Percentiles rank a stretch among this genome's conserved stretches.
Evolutionary conservation across 306 rosid genomes (phyloP).

Genomic region (Lathyrus sativus): DNA sequence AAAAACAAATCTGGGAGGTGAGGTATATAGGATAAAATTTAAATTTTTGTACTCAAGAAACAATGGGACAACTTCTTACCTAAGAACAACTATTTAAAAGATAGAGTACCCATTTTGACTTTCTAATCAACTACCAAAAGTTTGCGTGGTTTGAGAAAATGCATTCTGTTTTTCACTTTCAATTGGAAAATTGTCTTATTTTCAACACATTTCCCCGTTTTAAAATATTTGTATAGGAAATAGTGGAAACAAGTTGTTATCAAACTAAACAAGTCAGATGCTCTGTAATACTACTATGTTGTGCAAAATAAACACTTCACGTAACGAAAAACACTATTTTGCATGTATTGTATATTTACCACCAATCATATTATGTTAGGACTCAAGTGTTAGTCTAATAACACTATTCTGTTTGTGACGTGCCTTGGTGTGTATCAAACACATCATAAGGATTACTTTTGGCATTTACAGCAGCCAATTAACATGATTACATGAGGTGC

Average conservation of each 20-base stretch:
- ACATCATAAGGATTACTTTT: conserved; percentile 11
- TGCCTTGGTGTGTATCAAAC: not conserved
- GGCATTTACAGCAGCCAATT: conserved; percentile 4
- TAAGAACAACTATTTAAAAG: not conserved
- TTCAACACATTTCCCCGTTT: not conserved
- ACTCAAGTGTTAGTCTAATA: not conserved
- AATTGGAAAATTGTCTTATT: not conserved
- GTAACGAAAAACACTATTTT: not conserved
- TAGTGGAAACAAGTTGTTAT: conserved; percentile 1
- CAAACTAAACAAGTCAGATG: not conserved
- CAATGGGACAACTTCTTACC: not conserved
- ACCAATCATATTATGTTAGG: not conserved
- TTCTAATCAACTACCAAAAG: not conserved
- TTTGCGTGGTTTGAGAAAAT: not conserved
- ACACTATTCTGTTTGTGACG: not conserved
- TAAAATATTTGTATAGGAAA: not conserved
- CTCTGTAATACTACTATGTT: not conserved
- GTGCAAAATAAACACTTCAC: not conserved
- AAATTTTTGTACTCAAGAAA: not conserved
- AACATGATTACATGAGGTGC: conserved; percentile 24
- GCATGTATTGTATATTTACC: not conserved
- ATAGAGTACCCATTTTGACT: not conserved
- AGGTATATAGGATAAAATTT: not conserved
- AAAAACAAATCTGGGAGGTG: not conserved
- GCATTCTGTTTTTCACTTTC: not conserved